A percentile compares a stretch with the other conserved stretches of the same genome.
Conservation (phyloP, 345 rosid species). For the sweet orange (Citrus sinensis) region DNA sequence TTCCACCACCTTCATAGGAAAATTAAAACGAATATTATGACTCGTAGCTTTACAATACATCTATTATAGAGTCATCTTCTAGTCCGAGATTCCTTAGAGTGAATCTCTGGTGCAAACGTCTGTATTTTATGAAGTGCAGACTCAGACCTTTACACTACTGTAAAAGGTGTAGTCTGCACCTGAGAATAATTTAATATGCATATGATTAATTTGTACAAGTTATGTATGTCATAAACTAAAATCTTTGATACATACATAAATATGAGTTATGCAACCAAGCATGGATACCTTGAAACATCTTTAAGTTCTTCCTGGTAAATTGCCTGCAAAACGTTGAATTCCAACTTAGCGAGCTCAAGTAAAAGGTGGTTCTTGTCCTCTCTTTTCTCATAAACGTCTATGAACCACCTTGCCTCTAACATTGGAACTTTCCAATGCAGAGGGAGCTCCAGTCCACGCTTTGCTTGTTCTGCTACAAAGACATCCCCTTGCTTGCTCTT, state of each 20-base stretch:
- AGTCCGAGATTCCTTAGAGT: no score
- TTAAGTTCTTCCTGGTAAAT: slow-evolving; percentile 16
- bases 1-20: slow-evolving; percentile 23
- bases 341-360: slow-evolving; percentile 20
- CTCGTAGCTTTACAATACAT: no score
- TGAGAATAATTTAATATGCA: no score
- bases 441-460: slow-evolving; percentile 15
- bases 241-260: no score
- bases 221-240: no score
- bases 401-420: slow-evolving; percentile 19
- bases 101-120: no score
- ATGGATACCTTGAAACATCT: slow-evolving; percentile 6
- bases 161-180: no score
- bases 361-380: slow-evolving; percentile 2
- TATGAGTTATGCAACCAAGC: no score
- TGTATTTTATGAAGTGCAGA: no score
- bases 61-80: no score
- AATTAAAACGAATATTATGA: background rate
- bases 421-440: slow-evolving; percentile 4
- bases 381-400: slow-evolving; percentile 9
- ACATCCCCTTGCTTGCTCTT: background rate
- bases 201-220: no score
- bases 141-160: no score
- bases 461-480: background rate
- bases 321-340: slow-evolving; percentile 19